Base-by-base conservation (phyloP, 305 asterid genomes). In the Salvia sclarea region DNA sequence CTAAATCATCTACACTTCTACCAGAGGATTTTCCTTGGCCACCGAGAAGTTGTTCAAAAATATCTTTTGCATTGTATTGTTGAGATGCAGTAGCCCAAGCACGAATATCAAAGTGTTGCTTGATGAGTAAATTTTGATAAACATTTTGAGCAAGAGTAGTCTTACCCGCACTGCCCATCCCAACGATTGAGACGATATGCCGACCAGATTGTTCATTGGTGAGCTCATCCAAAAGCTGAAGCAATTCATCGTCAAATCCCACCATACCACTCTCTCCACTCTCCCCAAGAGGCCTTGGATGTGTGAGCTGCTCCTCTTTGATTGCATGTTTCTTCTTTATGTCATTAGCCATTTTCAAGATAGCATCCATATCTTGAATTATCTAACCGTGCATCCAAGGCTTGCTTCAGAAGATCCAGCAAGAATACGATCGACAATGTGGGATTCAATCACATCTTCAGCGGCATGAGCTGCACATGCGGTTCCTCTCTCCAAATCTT, bases 121-220 rank as follows among this genome's bases (percentile, higher is more conserved):
- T 25, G 8, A 60, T 31, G 21, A 38, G 41, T 35, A 11, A 41
- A 35, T 43, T 8, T 38, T 59, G 11, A 30, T 48, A 73, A 10
- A 66, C 16, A 57, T 25, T 13, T 57, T 31, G 25, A 24, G 77
- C 67, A 0, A 73, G 55, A 35, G 77, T 73, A 5, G 60, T 71
- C 52, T 71, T 71, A 63, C 76, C 71, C 1, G 16, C 18, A 2
- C 76, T 65, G 0, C 70, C 76, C 76, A 62, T 63, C 2, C 76
- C 76, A 1, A 71, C 71, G 21, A 71, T 43, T 2, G 71, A 31
- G 65, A 71, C 28, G 49, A 43, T 40, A 9, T 30, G 5, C 0
- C 41, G 64, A 13, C 44, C 30, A 4, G 54, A 54, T 17, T 43
- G n/a, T 10, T 44, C 10, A n/a, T 8, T 43, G 31, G 55, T 71